Conservation (phyloP, 2,329 filamentous ascomycete species). For the Coleophoma eucalyptorum region DNA sequence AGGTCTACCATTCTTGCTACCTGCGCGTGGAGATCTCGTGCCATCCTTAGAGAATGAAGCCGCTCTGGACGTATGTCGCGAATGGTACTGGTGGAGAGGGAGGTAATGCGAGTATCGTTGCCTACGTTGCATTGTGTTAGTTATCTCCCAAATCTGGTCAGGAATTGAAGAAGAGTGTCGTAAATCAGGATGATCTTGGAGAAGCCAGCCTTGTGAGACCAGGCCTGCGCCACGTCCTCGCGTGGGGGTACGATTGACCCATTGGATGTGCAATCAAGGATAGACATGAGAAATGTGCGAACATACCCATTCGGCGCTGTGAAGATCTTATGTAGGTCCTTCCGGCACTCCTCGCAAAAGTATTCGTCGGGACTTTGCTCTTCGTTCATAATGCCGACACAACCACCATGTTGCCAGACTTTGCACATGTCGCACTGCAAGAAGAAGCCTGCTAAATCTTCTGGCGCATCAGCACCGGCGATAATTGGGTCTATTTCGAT, state of each 20-base stretch:
- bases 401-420: slow-evolving; percentile 98
- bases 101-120: slow-evolving; percentile 66
- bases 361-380: slow-evolving; percentile 93
- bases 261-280: slow-evolving; percentile 16
- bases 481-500: slow-evolving; percentile 51
- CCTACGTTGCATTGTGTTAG: slow-evolving; percentile 42
- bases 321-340: slow-evolving; percentile 84
- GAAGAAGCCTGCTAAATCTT: slow-evolving; percentile 89
- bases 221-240: slow-evolving; percentile 27
- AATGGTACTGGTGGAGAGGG: slow-evolving; percentile 49
- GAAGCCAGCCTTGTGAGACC: slow-evolving; percentile 27
- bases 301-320: slow-evolving; percentile 81
- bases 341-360: slow-evolving; percentile 93
- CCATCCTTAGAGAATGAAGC: slow-evolving; percentile 63
- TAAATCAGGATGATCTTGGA: slow-evolving; percentile 7
- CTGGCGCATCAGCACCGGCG: slow-evolving; percentile 53
- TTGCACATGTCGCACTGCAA: slow-evolving; percentile 98
- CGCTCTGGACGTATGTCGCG: slow-evolving; percentile 56
- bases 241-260: slow-evolving; percentile 9
- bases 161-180: neutral
- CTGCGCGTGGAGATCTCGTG: slow-evolving; percentile 45
- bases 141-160: slow-evolving; percentile 7
- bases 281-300: slow-evolving; percentile 15
- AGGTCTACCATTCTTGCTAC: slow-evolving; percentile 50
- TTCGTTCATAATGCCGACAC: slow-evolving; percentile 95